These are phyloP conservation scores for Huntiella savannae DNA, from an alignment of 2,329 filamentous ascomycete species.

Conservation along the genomic window DNA sequence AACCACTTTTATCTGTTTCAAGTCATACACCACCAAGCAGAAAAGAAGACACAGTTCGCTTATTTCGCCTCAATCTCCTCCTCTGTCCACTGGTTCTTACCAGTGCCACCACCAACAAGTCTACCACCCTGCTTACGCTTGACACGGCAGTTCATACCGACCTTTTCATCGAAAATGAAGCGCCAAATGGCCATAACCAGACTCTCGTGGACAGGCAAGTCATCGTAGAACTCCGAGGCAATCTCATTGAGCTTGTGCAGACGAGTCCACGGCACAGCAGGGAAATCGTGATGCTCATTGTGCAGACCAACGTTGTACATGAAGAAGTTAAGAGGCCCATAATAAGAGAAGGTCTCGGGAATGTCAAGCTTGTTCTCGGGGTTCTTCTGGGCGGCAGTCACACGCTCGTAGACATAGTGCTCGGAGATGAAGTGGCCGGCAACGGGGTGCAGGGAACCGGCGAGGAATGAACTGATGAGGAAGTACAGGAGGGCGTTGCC, in stretches of 20 bases:
- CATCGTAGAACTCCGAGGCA: constrained; percentile 79
- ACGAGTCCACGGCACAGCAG: constrained; percentile 84
- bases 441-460: constrained; percentile 80
- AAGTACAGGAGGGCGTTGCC: constrained; percentile 59
- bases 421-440: constrained; percentile 98
- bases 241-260: constrained; percentile 59
- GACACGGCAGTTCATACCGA: constrained; percentile 79
- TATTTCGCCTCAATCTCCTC: constrained; percentile 43
- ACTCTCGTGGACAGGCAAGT: constrained; percentile 69
- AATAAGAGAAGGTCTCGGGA: constrained; percentile 94
- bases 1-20: too few species aligned
- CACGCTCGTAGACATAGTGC: constrained; percentile 66
- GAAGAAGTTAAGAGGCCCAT: constrained; percentile 74
- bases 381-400: constrained; percentile 33
- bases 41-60: neutral
- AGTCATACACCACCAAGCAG: too few species aligned
- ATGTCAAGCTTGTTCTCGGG: constrained; percentile 45
- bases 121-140: constrained; percentile 69
- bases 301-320: constrained; percentile 96
- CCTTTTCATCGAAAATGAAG: constrained; percentile 77
- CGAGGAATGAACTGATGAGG: constrained; percentile 76
- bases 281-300: constrained; percentile 98
- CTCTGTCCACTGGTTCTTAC: constrained; percentile 39
- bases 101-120: constrained; percentile 31
- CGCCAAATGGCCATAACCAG: constrained; percentile 92